phyloP scores from a whole-genome alignment of 768 basidiomycete genomes.

The Tephrocybe sp. region DNA sequence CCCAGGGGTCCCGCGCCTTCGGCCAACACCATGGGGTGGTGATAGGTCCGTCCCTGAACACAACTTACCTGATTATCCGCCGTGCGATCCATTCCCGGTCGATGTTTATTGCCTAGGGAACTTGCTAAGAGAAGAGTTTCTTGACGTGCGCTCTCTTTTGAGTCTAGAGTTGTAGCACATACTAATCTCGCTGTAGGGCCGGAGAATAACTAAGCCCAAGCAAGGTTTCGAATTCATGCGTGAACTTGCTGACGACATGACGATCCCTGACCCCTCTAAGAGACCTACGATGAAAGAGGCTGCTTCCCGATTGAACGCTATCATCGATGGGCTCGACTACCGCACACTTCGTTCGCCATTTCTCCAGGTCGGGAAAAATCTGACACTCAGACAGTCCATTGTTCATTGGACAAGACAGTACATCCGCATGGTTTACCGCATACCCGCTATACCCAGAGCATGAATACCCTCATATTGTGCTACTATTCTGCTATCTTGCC shows the following conservation, averaged over 20 bases:
- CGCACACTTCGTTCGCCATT: conserved; percentile 28
- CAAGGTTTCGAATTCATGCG: conserved; percentile 20
- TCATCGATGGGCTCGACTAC: conserved; percentile 15
- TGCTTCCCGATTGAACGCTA: conserved; percentile 20
- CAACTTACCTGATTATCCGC: conserved; percentile 13
- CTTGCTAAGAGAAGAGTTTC: conserved; percentile 19
- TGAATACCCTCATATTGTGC: not conserved
- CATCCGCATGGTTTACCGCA: not conserved
- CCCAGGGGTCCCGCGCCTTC: conserved; percentile 21
- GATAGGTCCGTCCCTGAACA: conserved; percentile 37
- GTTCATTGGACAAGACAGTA: not conserved
- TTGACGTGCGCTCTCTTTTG: conserved; percentile 12
- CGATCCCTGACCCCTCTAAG: conserved; percentile 24
- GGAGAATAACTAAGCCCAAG: not conserved
- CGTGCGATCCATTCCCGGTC: conserved; percentile 29
- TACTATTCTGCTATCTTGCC: no score
- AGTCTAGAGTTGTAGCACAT: not conserved
- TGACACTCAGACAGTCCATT: not conserved
- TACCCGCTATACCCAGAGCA: not conserved
- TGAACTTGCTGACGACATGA: conserved; percentile 16
- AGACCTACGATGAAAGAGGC: conserved; percentile 32
- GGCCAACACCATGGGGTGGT: conserved; percentile 30
- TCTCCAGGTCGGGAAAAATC: not conserved
- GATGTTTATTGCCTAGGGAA: conserved; percentile 38
- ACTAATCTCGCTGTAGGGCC: conserved; percentile 1